These are phyloP conservation scores for Chlorociboria aeruginascens DNA, from an alignment of 495 filamentous ascomycete genomes.

Conservation along the genomic window DNA sequence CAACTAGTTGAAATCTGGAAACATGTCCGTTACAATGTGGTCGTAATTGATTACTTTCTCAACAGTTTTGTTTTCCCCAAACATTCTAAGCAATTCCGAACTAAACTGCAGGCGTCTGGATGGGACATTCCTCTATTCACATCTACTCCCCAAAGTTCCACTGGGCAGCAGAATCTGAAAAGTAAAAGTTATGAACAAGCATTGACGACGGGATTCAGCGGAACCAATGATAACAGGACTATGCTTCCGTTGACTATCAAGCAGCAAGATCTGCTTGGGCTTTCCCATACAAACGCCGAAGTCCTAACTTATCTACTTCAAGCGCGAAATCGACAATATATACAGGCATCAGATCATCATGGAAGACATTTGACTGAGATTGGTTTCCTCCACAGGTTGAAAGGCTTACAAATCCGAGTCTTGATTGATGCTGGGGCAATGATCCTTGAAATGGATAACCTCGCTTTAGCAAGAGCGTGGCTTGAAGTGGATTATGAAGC, in stretches of 20 bases:
- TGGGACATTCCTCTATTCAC: slow-evolving; percentile 39
- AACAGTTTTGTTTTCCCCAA: slow-evolving; percentile 42
- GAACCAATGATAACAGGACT: slow-evolving; percentile 38
- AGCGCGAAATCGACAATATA: slow-evolving; percentile 28
- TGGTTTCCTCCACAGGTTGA: slow-evolving; percentile 25
- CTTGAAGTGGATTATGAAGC: slow-evolving; percentile 24
- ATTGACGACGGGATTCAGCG: slow-evolving; percentile 41
- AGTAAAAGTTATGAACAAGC: not conserved
- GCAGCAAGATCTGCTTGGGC: slow-evolving; percentile 34
- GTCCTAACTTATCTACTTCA: slow-evolving; percentile 40
- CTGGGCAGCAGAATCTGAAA: slow-evolving; percentile 2
- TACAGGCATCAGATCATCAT: slow-evolving; percentile 19
- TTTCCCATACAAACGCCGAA: slow-evolving; percentile 40
- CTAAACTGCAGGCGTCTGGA: slow-evolving; percentile 39
- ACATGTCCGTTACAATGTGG: slow-evolving; percentile 23
- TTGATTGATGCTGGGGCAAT: slow-evolving; percentile 42
- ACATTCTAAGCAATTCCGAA: slow-evolving; percentile 39
- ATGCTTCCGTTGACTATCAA: slow-evolving; percentile 39
- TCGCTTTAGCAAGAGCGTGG: slow-evolving; percentile 34
- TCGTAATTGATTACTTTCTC: slow-evolving; percentile 37
- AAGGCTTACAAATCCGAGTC: slow-evolving; percentile 23
- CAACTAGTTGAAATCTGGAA: slow-evolving; percentile 33
- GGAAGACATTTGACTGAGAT: slow-evolving; percentile 25
- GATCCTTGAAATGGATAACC: slow-evolving; percentile 35
- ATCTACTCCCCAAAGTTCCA: not conserved